These are phyloP conservation scores for Geosmithia putterillii DNA, from an alignment of 2,329 filamentous ascomycete species.

Conservation along the genomic window DNA sequence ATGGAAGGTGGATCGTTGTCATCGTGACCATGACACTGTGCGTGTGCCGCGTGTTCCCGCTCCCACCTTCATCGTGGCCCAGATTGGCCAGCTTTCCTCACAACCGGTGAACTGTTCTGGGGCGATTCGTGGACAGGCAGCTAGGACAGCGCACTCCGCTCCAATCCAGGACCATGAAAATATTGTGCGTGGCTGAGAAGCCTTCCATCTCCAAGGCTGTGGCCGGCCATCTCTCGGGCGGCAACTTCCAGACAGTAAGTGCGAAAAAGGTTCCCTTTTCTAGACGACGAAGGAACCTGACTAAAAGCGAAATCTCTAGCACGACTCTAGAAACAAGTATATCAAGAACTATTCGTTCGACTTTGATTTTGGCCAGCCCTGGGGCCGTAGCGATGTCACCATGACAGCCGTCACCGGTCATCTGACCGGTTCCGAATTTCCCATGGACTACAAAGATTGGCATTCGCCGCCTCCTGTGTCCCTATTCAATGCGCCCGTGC, in stretches of 20 bases:
- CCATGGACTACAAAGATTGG: slow-evolving; percentile 65
- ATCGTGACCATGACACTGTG: slow-evolving; percentile 3
- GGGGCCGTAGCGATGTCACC: slow-evolving; percentile 72
- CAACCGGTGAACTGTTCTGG: slow-evolving; percentile 1
- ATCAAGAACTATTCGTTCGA: slow-evolving; percentile 92
- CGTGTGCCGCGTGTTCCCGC: not conserved
- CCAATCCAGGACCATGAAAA: slow-evolving; percentile 29
- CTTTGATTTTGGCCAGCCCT: slow-evolving; percentile 71
- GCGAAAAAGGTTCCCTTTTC: not conserved
- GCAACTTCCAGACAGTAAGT: slow-evolving; percentile 56
- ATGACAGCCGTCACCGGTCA: slow-evolving; percentile 94
- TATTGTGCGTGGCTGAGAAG: slow-evolving; percentile 51
- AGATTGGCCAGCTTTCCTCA: not conserved
- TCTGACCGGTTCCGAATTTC: slow-evolving; percentile 71
- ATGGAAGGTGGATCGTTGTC: not conserved
- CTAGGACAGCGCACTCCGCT: not conserved
- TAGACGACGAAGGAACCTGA: not conserved
- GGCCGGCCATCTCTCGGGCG: slow-evolving; percentile 76
- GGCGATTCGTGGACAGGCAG: not conserved
- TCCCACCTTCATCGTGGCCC: slow-evolving; percentile 1
- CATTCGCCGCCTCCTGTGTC: slow-evolving; percentile 62
- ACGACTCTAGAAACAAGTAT: slow-evolving; percentile 57
- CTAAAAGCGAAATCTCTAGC: slow-evolving; percentile 28
- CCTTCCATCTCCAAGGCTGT: slow-evolving; percentile 94
- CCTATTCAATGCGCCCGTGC: slow-evolving; percentile 72